phyloP scores from a whole-genome alignment of 331 rosid species.

The Spiraea crenata region DNA sequence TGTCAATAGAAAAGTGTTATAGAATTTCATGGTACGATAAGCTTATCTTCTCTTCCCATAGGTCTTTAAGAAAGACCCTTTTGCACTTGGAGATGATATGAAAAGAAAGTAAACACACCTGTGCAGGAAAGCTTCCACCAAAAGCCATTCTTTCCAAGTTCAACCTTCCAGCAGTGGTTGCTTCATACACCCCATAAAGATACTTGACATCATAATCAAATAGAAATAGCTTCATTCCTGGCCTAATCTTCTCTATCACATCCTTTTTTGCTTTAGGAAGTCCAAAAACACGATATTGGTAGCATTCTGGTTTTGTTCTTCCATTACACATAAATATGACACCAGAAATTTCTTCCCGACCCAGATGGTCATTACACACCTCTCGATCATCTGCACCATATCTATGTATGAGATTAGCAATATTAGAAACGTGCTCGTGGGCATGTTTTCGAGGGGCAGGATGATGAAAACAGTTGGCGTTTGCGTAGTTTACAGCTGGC shows the following conservation, averaged over 20 bases:
- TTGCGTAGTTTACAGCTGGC: background rate
- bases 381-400: background rate
- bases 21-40: background rate
- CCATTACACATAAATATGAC: conserved; percentile 18
- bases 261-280: conserved; percentile 22
- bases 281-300: conserved; percentile 9
- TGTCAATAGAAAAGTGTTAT: background rate
- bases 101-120: background rate
- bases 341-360: conserved; percentile 9
- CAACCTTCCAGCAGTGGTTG: conserved; percentile 14
- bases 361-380: background rate
- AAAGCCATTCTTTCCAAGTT: conserved; percentile 15
- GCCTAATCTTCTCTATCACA: conserved; percentile 6
- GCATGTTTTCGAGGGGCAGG: background rate
- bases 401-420: background rate
- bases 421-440: background rate
- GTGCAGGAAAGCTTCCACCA: conserved; percentile 22
- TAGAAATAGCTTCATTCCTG: conserved; percentile 18
- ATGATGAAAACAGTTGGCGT: background rate
- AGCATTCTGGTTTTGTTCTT: conserved; percentile 19
- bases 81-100: background rate
- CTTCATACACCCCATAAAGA: conserved; percentile 22
- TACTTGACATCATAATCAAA: conserved; percentile 16
- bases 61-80: background rate
- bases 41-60: background rate